Evolutionary conservation across 148 eudicot species (phyloP).

Genomic region (Camellia granthamiana): DNA sequence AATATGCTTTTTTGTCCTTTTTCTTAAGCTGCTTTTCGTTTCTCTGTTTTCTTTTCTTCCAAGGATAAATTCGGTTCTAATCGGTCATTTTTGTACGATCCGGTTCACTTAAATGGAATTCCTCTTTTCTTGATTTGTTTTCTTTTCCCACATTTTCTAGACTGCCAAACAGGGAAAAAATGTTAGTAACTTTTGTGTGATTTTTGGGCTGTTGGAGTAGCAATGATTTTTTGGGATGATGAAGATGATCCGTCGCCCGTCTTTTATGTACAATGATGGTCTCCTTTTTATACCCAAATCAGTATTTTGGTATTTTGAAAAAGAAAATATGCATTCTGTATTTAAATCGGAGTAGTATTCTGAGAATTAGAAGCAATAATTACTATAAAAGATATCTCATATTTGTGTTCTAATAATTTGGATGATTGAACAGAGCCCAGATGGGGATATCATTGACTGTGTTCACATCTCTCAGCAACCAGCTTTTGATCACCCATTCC

Average conservation of each 20-base stretch:
- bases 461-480: conserved; percentile 80
- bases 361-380: too few relatives aligned
- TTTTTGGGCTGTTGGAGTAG: not conserved
- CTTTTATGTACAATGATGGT: not conserved
- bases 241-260: not conserved
- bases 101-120: not conserved
- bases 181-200: not conserved
- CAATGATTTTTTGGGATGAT: not conserved
- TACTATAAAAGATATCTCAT: too few relatives aligned
- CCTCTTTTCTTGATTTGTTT: conserved; percentile 6
- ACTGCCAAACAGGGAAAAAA: conserved; percentile 6
- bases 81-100: not conserved
- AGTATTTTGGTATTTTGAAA: not conserved
- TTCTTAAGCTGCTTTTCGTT: not conserved
- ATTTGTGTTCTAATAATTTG: not conserved
- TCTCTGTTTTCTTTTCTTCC: too few relatives aligned
- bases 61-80: not conserved
- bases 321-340: not conserved
- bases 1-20: not conserved
- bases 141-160: not conserved
- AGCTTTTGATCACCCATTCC: conserved; percentile 92
- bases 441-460: conserved; percentile 90
- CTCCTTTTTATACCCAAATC: not conserved
- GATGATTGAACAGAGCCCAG: conserved; percentile 71
- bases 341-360: too few relatives aligned